These are phyloP conservation scores for Ochromonas danica DNA, from an alignment of 108 stramenopile species.

Conservation along the genomic window DNA sequence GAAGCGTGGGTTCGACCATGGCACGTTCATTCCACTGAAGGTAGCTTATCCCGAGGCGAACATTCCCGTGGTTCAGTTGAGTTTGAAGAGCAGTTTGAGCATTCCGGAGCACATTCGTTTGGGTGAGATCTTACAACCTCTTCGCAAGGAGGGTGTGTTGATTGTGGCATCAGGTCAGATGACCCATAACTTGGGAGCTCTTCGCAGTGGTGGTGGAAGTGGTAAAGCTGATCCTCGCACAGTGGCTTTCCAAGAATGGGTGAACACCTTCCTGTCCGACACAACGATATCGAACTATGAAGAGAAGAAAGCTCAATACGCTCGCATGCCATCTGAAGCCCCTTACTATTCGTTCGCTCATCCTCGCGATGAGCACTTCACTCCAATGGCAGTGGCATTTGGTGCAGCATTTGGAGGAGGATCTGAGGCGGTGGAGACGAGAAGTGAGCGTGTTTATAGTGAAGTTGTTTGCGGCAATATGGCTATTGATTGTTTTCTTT, in stretches of 20 bases:
- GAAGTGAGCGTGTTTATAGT: neutral
- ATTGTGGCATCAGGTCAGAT: neutral
- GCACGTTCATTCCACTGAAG: too few relatives aligned
- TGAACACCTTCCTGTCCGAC: neutral
- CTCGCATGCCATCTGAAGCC: neutral
- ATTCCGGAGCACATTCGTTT: too few relatives aligned
- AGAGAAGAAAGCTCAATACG: neutral
- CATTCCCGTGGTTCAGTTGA: too few relatives aligned
- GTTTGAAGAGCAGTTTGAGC: too few relatives aligned
- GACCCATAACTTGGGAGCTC: neutral
- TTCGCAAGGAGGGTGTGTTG: neutral
- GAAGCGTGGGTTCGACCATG: too few relatives aligned
- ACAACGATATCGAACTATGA: neutral
- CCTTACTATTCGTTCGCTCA: neutral
- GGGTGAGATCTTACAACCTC: too few relatives aligned
- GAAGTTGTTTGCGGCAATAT: neutral
- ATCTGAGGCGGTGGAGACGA: too few relatives aligned
- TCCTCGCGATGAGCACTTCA: neutral
- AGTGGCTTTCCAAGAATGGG: neutral
- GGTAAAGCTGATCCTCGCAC: neutral
- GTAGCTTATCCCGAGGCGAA: too few relatives aligned
- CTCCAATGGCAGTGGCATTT: neutral
- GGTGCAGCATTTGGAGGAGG: neutral
- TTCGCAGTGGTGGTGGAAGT: neutral
- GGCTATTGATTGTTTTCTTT: neutral